Base-by-base conservation (phyloP, 1,284 basidiomycete species). In the Pterulicium gracile region DNA sequence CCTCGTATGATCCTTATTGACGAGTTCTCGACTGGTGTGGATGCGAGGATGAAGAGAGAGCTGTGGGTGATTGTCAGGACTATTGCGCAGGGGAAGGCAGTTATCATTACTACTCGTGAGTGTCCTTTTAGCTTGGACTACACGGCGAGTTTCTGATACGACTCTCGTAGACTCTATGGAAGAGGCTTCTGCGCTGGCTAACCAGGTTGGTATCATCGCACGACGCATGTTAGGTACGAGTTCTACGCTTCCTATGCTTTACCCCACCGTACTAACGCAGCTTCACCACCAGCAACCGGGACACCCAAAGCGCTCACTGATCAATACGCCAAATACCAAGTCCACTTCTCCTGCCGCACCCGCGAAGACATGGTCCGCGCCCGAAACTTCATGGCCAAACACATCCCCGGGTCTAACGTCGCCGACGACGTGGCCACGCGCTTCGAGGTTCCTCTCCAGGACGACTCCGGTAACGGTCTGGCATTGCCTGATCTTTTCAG, bases 11-110 rank as follows among this genome's bases (percentile, higher is more conserved):
- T 90, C 2, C 69, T 89, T 34, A 85, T 91, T 40, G 88, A 91
- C 55, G 86, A 90, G 58, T 88, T 88, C 57, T 86, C 81, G 2
- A 87, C 83, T 1, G 88, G 88, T 3, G 79, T 89, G 19, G 88
- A 89, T 58, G 81, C 86, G 2, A 86, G 79, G 62, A 87, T 81
- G 69, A 89, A 88, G 61, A 69, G 87, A 39, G 82, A 88, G 19
- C 85, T 89, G 72, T 90, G 87, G 87, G 67, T 67, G 14, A 86
- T 82, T 0, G 65, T 89, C 42, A 69, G 79, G 49, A 72, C 72
- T 32, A 78, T 84, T 3, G 68, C 79, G 1, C 66, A 72, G 24
- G 77, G 81, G 43, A 80, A 84, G 58, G 74, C 79, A 2, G 72
- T 84, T 19, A 68, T 83, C 22, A 77, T 84, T 46, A 83, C 80